phyloP scores from a whole-genome alignment of 805 yeast species.

The Ogataea degrootiae region DNA sequence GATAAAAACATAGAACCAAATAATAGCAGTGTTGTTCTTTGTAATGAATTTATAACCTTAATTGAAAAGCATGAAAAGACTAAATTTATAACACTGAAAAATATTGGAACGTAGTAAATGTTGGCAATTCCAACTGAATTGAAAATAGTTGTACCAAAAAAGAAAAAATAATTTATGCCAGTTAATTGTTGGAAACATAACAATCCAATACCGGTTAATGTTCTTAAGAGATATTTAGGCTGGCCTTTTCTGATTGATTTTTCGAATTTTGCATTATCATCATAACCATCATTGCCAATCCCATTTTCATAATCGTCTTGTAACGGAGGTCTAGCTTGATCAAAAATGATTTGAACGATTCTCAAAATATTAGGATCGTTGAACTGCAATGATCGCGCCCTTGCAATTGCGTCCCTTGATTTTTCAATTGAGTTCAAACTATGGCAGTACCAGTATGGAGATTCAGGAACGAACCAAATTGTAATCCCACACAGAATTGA shows the following conservation, averaged over 20 bases:
- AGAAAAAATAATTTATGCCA: slow-evolving; percentile 66
- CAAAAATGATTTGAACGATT: slow-evolving; percentile 19
- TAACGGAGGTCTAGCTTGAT: slow-evolving; percentile 1
- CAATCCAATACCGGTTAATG: slow-evolving; percentile 26
- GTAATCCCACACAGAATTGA: slow-evolving; percentile 9
- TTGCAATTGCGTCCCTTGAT: slow-evolving; percentile 7
- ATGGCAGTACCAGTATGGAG: slow-evolving; percentile 28
- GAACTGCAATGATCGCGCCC: slow-evolving; percentile 13
- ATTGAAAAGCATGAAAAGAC: slow-evolving; percentile 46
- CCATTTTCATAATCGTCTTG: slow-evolving; percentile 4
- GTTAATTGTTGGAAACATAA: slow-evolving; percentile 43
- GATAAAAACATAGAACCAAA: slow-evolving; percentile 47
- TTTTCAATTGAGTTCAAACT: slow-evolving; percentile 5
- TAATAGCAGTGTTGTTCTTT: slow-evolving; percentile 43
- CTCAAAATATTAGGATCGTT: slow-evolving; percentile 19
- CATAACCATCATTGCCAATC: background rate
- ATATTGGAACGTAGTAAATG: slow-evolving; percentile 51
- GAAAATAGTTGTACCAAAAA: slow-evolving; percentile 60
- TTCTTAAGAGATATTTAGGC: slow-evolving; percentile 26
- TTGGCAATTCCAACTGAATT: slow-evolving; percentile 45
- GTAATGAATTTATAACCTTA: slow-evolving; percentile 41
- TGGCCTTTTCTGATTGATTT: slow-evolving; percentile 23
- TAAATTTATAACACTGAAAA: slow-evolving; percentile 52
- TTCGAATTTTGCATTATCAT: background rate
- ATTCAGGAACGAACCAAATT: slow-evolving; percentile 31